phyloP scores from a whole-genome alignment of 2,329 filamentous ascomycete genomes.

The Colletotrichum cordylinicola region DNA sequence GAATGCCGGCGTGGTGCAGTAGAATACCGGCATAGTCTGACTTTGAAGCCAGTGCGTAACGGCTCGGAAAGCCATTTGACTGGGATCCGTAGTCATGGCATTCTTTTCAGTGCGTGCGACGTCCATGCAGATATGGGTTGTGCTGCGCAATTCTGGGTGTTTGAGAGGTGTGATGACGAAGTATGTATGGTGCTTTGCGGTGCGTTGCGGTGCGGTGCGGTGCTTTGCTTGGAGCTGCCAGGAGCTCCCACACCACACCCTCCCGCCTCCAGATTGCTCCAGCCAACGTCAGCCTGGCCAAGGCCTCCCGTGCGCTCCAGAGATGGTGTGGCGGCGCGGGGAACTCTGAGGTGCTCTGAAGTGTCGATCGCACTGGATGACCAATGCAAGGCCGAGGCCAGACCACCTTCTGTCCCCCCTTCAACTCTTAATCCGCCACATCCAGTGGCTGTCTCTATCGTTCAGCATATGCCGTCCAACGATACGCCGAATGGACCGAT shows the following conservation, averaged over 20 bases:
- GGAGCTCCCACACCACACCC: neutral
- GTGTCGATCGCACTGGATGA: slow-evolving; percentile 18
- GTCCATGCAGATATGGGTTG: slow-evolving; percentile 21
- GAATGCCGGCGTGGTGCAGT: slow-evolving; percentile 20
- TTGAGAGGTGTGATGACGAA: slow-evolving; percentile 21
- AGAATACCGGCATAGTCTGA: slow-evolving; percentile 23
- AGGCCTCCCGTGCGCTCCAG: slow-evolving; percentile 16
- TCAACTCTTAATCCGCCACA: neutral
- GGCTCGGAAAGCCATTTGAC: slow-evolving; percentile 24
- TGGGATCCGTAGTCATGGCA: slow-evolving; percentile 24
- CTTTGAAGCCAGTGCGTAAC: slow-evolving; percentile 23
- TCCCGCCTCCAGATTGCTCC: neutral
- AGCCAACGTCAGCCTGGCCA: slow-evolving; percentile 18
- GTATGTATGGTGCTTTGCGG: neutral
- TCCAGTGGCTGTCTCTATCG: neutral
- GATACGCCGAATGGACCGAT: neutral
- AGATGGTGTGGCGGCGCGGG: slow-evolving; percentile 22
- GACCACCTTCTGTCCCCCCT: neutral
- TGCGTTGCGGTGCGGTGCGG: neutral
- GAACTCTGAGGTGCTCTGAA: slow-evolving; percentile 5
- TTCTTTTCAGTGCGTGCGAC: slow-evolving; percentile 20
- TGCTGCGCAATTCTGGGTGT: neutral
- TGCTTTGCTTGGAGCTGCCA: neutral
- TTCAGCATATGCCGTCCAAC: neutral
- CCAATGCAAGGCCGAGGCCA: slow-evolving; percentile 14